Evolutionary conservation across 805 yeast genomes (phyloP).

Genomic region (Cyberlindnera samutprakarnensis): DNA sequence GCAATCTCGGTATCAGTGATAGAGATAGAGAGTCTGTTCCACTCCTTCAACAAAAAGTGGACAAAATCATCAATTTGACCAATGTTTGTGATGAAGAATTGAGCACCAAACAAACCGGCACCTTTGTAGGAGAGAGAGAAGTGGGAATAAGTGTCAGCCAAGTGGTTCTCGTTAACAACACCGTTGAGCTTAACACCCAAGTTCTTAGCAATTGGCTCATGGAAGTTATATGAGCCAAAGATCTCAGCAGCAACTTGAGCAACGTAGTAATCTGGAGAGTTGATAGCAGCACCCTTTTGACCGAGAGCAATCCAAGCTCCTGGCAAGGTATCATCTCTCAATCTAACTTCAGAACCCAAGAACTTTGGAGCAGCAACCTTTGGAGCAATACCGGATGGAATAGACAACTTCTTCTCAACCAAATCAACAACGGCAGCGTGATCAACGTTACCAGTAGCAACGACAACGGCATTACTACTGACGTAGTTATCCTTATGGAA

Average conservation of each 20-base stretch:
- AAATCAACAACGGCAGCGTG: slow-evolving; percentile 67
- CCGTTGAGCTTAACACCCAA: slow-evolving; percentile 67
- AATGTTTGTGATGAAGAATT: slow-evolving; percentile 55
- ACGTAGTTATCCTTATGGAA: slow-evolving; percentile 52
- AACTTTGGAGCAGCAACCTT: slow-evolving; percentile 49
- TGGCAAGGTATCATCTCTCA: slow-evolving; percentile 83
- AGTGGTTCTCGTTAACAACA: slow-evolving; percentile 61
- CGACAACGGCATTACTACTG: slow-evolving; percentile 59
- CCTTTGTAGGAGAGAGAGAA: slow-evolving; percentile 69
- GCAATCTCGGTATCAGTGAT: slow-evolving; percentile 71
- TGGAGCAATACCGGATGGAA: slow-evolving; percentile 46
- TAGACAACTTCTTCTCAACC: slow-evolving; percentile 42
- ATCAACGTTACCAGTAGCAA: slow-evolving; percentile 61
- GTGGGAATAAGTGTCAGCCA: slow-evolving; percentile 65
- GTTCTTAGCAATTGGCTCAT: slow-evolving; percentile 46
- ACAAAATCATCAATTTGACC: slow-evolving; percentile 62
- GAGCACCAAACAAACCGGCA: slow-evolving; percentile 80
- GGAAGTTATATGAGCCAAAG: slow-evolving; percentile 47
- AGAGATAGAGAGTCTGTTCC: slow-evolving; percentile 78
- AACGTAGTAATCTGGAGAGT: slow-evolving; percentile 58
- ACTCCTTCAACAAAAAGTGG: slow-evolving; percentile 77
- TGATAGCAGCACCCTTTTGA: slow-evolving; percentile 59
- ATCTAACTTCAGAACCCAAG: slow-evolving; percentile 81
- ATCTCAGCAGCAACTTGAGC: slow-evolving; percentile 68
- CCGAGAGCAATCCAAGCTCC: slow-evolving; percentile 74